A percentile compares a stretch with the other conserved stretches of the same genome.
These are phyloP conservation scores for Postia placenta DNA, from an alignment of 768 basidiomycete species.

Conservation along the genomic window DNA sequence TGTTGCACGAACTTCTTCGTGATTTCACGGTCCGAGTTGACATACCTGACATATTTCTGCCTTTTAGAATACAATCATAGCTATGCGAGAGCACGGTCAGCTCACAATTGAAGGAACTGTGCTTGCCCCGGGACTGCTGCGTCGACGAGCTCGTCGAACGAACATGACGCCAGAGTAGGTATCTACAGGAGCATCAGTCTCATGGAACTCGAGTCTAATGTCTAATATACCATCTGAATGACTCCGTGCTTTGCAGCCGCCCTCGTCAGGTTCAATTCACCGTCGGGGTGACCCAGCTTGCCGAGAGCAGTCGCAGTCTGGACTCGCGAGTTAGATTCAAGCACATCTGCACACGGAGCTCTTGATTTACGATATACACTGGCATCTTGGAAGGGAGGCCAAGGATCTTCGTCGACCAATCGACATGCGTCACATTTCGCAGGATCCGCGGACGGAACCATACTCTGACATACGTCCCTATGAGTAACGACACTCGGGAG, in stretches of 20 bases:
- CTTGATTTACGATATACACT: slow-evolving; percentile 41
- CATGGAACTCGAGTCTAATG: background rate
- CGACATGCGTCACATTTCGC: slow-evolving; percentile 77
- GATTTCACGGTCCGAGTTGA: slow-evolving; percentile 63
- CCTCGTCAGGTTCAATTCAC: slow-evolving; percentile 85
- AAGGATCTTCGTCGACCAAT: slow-evolving; percentile 79
- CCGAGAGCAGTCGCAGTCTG: slow-evolving; percentile 80
- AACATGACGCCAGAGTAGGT: slow-evolving; percentile 91
- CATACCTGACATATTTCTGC: slow-evolving; percentile 7
- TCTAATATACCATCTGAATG: slow-evolving; percentile 54
- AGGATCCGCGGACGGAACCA: slow-evolving; percentile 37
- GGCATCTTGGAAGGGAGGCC: slow-evolving; percentile 76
- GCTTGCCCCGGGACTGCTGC: slow-evolving; percentile 72
- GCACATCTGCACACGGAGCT: too few species aligned
- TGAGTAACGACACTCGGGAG: background rate
- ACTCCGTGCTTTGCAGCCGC: slow-evolving; percentile 78
- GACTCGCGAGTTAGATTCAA: background rate
- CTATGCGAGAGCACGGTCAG: background rate
- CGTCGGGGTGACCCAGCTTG: slow-evolving; percentile 94
- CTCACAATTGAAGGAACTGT: slow-evolving; percentile 82
- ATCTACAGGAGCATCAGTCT: slow-evolving; percentile 45
- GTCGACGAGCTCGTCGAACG: slow-evolving; percentile 94
- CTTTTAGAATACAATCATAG: background rate
- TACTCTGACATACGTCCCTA: slow-evolving; percentile 5
- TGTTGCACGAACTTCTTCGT: slow-evolving; percentile 86